These are phyloP conservation scores for Clavariopsis aquatica DNA, from an alignment of 495 filamentous ascomycete genomes.

Conservation along the genomic window DNA sequence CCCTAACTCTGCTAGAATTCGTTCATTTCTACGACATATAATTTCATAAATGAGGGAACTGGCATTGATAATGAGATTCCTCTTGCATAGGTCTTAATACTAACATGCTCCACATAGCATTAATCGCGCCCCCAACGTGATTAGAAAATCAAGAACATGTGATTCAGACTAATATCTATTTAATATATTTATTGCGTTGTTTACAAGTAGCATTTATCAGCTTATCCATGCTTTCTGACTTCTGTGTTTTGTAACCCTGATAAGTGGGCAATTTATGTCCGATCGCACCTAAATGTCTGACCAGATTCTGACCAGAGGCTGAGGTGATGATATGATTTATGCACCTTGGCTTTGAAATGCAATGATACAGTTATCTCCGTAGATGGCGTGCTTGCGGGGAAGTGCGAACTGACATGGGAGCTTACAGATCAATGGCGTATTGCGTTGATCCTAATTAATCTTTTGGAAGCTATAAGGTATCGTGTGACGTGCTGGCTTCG, in stretches of 20 bases:
- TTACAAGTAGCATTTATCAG: conserved; percentile 13
- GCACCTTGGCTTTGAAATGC: conserved; percentile 10
- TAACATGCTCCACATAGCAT: no score
- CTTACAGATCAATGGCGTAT: conserved; percentile 19
- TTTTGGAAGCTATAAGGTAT: conserved; percentile 4
- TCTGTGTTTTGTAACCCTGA: not conserved
- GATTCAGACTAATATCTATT: not conserved
- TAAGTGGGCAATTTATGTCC: not conserved
- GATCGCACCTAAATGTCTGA: not conserved
- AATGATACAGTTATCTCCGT: not conserved
- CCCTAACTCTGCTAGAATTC: not conserved
- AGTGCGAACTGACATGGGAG: not conserved
- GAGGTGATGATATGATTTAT: conserved; percentile 4
- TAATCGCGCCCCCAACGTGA: not conserved
- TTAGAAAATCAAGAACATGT: not conserved
- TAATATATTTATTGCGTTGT: not conserved
- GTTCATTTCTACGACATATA: not conserved
- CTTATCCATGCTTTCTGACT: not conserved
- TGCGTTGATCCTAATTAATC: not conserved
- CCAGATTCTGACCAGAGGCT: conserved; percentile 3
- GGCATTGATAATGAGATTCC: not conserved
- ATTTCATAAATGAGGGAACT: not conserved
- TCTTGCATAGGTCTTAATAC: no score
- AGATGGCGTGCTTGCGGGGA: conserved; percentile 34
- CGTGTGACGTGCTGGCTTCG: not conserved